Percentiles rank a stretch among this genome's conserved stretches.
phyloP scores from a whole-genome alignment of 2,329 filamentous ascomycete species.

The Phaeomoniella chlamydospora region DNA sequence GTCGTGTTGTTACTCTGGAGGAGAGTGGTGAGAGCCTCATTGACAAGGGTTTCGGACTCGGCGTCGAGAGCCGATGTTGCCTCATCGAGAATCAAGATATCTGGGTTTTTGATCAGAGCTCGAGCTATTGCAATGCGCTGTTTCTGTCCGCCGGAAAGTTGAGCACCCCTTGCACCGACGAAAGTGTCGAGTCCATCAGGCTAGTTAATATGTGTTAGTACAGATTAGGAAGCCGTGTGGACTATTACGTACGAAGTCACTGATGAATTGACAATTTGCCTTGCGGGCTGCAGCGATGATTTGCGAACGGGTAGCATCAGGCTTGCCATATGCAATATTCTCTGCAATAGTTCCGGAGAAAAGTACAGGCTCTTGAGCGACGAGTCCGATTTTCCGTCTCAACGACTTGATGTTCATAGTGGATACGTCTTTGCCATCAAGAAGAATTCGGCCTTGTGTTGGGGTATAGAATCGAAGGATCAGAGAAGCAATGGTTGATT shows the following conservation, averaged over 20 bases:
- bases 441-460: slow-evolving; percentile 59
- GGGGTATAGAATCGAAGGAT: slow-evolving; percentile 84
- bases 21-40: slow-evolving; percentile 69
- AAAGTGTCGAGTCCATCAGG: slow-evolving; percentile 90
- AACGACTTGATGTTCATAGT: slow-evolving; percentile 88
- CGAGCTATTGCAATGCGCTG: slow-evolving; percentile 95
- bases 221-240: not conserved
- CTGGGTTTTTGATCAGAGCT: slow-evolving; percentile 85
- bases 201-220: slow-evolving; percentile 11
- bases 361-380: slow-evolving; percentile 88
- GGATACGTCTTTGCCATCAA: slow-evolving; percentile 71
- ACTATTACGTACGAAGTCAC: slow-evolving; percentile 64
- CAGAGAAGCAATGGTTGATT: slow-evolving; percentile 88
- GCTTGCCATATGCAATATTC: slow-evolving; percentile 86
- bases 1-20: slow-evolving; percentile 85
- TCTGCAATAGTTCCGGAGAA: slow-evolving; percentile 64
- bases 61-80: slow-evolving; percentile 91
- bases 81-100: slow-evolving; percentile 94
- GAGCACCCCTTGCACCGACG: slow-evolving; percentile 81
- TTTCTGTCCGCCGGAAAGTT: slow-evolving; percentile 92
- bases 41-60: slow-evolving; percentile 92
- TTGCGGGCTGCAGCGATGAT: slow-evolving; percentile 77
- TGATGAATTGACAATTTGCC: slow-evolving; percentile 93
- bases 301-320: slow-evolving; percentile 60
- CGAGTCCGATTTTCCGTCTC: slow-evolving; percentile 82